A percentile compares a stretch with the other conserved stretches of the same genome.
These are phyloP conservation scores for Rossbeevera mucosa DNA, from an alignment of 768 basidiomycete species.

Conservation along the genomic window DNA sequence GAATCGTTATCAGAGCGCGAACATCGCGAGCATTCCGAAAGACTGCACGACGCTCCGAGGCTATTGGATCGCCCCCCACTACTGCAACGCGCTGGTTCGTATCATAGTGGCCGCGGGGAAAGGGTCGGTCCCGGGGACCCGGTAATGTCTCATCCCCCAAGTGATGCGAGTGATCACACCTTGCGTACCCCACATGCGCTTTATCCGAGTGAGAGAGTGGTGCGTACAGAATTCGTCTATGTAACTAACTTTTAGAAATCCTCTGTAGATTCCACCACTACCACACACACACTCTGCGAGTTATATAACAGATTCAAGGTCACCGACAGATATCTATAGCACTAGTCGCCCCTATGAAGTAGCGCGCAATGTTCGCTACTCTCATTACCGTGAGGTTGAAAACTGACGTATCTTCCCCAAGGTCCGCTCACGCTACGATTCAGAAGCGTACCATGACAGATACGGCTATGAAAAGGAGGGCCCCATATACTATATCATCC, in stretches of 20 bases:
- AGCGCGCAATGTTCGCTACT: slow-evolving; percentile 11
- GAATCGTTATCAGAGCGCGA: slow-evolving; percentile 25
- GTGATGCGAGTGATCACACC: slow-evolving; percentile 29
- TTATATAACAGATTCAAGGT: slow-evolving; percentile 15
- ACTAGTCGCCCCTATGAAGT: slow-evolving; percentile 18
- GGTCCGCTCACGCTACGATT: too few relatives aligned
- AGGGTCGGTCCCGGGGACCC: slow-evolving; percentile 16
- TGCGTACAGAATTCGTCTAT: slow-evolving; percentile 6
- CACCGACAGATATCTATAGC: slow-evolving; percentile 31
- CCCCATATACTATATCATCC: slow-evolving; percentile 58
- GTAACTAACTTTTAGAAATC: background rate
- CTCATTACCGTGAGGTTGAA: background rate
- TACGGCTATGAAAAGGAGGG: slow-evolving; percentile 21
- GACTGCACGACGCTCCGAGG: slow-evolving; percentile 19
- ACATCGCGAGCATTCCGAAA: slow-evolving; percentile 14
- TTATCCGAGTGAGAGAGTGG: slow-evolving; percentile 27
- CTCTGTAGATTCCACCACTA: slow-evolving; percentile 26
- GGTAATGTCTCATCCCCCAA: slow-evolving; percentile 17
- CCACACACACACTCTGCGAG: slow-evolving; percentile 20
- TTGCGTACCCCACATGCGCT: slow-evolving; percentile 17
- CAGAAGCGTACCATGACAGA: slow-evolving; percentile 23
- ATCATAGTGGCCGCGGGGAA: slow-evolving; percentile 18
- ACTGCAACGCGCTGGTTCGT: slow-evolving; percentile 17
- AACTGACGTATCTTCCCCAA: slow-evolving; percentile 14
- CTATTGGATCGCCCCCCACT: slow-evolving; percentile 23